Evolutionary conservation across 257 asterid genomes (phyloP).

Genomic region (Nicotiana otophora): DNA sequence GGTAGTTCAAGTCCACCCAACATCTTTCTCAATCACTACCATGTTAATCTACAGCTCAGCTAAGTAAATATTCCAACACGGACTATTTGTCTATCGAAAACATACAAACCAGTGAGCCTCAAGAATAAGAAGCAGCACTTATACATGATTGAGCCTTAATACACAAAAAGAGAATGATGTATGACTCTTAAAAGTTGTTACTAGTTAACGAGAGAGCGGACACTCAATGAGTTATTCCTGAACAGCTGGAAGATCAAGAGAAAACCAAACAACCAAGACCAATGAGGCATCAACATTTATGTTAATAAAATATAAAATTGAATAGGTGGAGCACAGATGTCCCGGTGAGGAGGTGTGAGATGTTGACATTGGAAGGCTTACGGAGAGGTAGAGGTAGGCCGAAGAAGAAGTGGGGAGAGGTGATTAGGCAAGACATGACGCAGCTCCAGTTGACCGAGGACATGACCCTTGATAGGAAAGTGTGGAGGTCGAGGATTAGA

Average conservation of each 20-base stretch:
- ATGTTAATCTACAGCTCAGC: not conserved
- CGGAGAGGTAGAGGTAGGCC: too few relatives aligned
- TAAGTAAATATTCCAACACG: not conserved
- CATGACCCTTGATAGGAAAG: too few relatives aligned
- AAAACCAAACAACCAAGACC: not conserved
- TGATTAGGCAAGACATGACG: too few relatives aligned
- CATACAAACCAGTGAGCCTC: not conserved
- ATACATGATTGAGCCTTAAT: not conserved
- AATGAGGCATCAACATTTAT: not conserved
- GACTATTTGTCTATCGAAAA: not conserved
- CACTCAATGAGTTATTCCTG: not conserved
- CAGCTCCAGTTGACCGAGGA: too few relatives aligned
- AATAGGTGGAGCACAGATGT: too few relatives aligned
- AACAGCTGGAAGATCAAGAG: constrained; percentile 3
- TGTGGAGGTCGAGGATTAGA: too few relatives aligned
- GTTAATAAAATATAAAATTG: not conserved
- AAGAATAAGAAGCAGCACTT: not conserved
- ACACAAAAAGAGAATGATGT: not conserved
- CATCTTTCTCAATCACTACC: constrained; percentile 2
- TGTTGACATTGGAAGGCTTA: too few relatives aligned
- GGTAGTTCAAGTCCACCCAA: not conserved
- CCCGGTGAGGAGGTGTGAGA: too few relatives aligned
- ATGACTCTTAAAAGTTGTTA: not conserved
- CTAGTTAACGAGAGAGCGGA: not conserved
- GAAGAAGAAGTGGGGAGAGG: too few relatives aligned